Base-by-base conservation (phyloP, 2,329 filamentous ascomycete genomes). In the Ascochyta pisi region DNA sequence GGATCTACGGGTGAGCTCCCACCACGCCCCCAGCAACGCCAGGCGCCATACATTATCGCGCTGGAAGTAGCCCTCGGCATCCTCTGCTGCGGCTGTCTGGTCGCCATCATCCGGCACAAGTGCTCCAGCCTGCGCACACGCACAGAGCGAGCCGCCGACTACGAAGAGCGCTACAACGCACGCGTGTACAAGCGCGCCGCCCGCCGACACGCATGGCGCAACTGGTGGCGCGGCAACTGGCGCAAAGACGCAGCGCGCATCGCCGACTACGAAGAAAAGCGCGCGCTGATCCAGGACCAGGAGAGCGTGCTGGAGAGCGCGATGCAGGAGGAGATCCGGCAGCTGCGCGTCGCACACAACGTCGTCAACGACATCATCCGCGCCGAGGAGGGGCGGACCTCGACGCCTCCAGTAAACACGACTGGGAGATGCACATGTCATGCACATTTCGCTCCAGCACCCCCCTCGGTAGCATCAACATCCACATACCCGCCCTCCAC, bases 171-270 rank as follows among this genome's bases (percentile, higher is more conserved):
- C 46, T 75, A 78, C 27, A 82, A 79, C 26, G 81, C 76, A 10
- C 76, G 79, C 12, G 77, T 81, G 7, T 86, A 86, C 62, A 79
- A 79, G 39, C 77, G 79, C 29, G 83, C 83, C 27, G 83, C 83
- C 19, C 78, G 82, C 22, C 74, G 79, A 27, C 81, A 83, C 42
- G 76, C 78, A 37, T 80, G 81, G 76, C 75, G 77, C 31, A 77
- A 79, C 47, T 83, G 81, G 76, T 84, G 82, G 81, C 67, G 74
- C 37, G 66, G 68, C 45, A 70, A 73, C 50, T 73, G 68, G 58
- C 45, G 49, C 27, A 61, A 61, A 49, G 64, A 71, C 50, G 65
- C 68, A 31, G 66, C 64, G 45, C 73, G 67, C 37, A 69, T 72
- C 29, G 63, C 64, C 23, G 76, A 82, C 57, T 81, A 83, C 62